Evolutionary conservation across 805 yeast genomes (phyloP), one percentile per base, ranked within the genome.

Genomic region (Spathaspora sp.): DNA sequence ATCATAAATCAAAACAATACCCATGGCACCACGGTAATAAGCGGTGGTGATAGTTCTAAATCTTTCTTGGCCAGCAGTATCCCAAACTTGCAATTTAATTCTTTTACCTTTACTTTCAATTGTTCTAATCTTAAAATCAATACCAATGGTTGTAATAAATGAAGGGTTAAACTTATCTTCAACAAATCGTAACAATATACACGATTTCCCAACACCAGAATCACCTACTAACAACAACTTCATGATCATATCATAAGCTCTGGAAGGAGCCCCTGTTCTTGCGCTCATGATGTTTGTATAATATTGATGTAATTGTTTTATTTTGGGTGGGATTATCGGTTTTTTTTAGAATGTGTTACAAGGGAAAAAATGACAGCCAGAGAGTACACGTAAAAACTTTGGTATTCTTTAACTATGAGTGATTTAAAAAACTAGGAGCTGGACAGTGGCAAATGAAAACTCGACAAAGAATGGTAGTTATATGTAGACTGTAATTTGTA

Each of bases 11-110:
- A 88, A 78, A 48, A 87, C 85, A 62, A 88, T 87, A 56, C 96
- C 96, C 85, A 86, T 85, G 52, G 96, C 94, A 52, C 96, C 96
- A 69, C 96, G 82, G 71, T 88, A 88, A 70, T 88, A 88, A 0
- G 96, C 93, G n/a, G 94, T 87, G 47, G 94, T 92, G 73, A 91
- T 91, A 42, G 97, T 89, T 73, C 97, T 82, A 75, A 91, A 91
- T 64, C 97, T 79, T 69, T 91, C 97, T 73, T 91, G 97, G n/a
- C 97, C 97, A 1, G 97, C 97, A 42, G 97, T 91, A 68, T 91
- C 97, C 97, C 97, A 87, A 44, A 93, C 88, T 70, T 94, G 99
- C 66, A 93, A 80, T 74, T 94, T 94, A 71, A 94, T 88, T 58
- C 87, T 87, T 72, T 89, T 88, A 49, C 97, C 97, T 57, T 93